phyloP scores from a whole-genome alignment of 2,329 filamentous ascomycete genomes.

The Ophiostoma quercus region DNA sequence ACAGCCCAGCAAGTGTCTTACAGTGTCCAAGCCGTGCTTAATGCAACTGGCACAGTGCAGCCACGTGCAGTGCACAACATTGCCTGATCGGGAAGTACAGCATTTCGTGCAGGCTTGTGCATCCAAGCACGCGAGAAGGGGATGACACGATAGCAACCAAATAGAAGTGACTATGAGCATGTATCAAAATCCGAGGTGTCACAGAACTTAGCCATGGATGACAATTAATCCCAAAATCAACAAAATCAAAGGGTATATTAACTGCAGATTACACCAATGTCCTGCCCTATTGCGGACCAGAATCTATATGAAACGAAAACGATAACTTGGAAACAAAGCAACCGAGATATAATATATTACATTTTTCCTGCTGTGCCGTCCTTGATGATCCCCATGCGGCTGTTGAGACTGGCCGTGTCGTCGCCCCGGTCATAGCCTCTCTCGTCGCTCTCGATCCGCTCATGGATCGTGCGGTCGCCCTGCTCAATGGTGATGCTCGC shows the following conservation, averaged over 20 bases:
- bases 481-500: constrained; percentile 41
- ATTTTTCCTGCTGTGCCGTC: constrained; percentile 15
- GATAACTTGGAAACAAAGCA: background rate
- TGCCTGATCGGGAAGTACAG: background rate
- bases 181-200: too few relatives aligned
- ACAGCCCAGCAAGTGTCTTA: background rate
- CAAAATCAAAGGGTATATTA: constrained; percentile 2
- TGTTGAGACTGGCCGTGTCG: constrained; percentile 28
- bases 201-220: too few relatives aligned
- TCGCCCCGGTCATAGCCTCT: background rate
- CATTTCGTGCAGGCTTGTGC: background rate
- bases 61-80: background rate
- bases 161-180: background rate
- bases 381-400: constrained; percentile 28
- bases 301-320: background rate
- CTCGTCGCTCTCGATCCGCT: background rate
- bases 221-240: too few relatives aligned
- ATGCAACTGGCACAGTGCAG: background rate
- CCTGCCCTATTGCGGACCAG: background rate
- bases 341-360: background rate
- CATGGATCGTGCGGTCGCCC: constrained; percentile 14
- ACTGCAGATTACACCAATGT: background rate
- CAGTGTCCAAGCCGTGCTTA: background rate
- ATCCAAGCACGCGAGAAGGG: background rate
- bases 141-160: too few relatives aligned